These are phyloP conservation scores for Orbilia blumenaviensis DNA, from an alignment of 2,329 filamentous ascomycete species.

Conservation along the genomic window DNA sequence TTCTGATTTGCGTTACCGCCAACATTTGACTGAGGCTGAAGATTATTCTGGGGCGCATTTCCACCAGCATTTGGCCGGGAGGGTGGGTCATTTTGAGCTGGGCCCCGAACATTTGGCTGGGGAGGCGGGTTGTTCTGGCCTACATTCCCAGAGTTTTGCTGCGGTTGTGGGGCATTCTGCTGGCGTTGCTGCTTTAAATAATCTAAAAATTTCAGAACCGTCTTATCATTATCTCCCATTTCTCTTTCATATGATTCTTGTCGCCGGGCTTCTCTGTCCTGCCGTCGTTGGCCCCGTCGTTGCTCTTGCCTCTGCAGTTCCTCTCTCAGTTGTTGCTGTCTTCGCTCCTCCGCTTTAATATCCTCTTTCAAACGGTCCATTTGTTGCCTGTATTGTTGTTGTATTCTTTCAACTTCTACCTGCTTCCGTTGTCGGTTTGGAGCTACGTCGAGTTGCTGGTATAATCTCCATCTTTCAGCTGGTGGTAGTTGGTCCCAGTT, in stretches of 20 bases:
- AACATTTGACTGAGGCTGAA: not conserved
- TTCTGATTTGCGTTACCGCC: not conserved
- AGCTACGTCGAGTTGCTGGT: not conserved
- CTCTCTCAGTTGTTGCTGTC: not conserved
- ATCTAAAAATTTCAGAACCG: not conserved
- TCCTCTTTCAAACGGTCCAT: not conserved
- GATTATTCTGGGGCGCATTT: not conserved
- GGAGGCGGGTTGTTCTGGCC: not conserved
- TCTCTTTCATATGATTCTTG: not conserved
- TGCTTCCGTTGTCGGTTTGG: not conserved
- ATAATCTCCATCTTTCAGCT: not conserved
- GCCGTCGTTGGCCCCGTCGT: not conserved
- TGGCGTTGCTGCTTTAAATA: not conserved
- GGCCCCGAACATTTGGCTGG: not conserved
- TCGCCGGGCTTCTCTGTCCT: not conserved
- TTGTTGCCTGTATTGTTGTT: not conserved
- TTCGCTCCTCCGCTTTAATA: not conserved
- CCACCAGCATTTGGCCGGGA: not conserved
- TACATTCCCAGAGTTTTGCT: not conserved
- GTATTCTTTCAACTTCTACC: not conserved
- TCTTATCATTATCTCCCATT: not conserved
- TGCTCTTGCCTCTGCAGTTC: not conserved
- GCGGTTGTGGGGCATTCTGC: not conserved
- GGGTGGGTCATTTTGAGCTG: not conserved
- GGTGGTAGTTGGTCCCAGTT: not conserved